Base-by-base conservation (phyloP, 768 basidiomycete species). In the Scleroderma bovista region DNA sequence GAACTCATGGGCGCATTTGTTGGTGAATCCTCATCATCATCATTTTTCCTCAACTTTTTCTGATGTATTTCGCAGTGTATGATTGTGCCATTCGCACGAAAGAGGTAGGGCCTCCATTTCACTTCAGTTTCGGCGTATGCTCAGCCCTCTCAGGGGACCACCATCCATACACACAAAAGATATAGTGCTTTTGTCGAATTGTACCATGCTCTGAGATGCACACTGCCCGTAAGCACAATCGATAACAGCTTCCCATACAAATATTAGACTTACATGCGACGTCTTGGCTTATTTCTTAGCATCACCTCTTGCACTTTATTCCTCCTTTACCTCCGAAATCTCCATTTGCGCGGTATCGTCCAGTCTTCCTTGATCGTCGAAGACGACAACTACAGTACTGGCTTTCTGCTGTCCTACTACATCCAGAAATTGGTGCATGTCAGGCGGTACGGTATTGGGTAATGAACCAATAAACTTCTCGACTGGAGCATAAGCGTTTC, bases 11-110 rank as follows among this genome's bases (percentile, higher is more conserved):
- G 77, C 0, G 84, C 82, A 0, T 88, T 87, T 59, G 70, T 86
- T 46, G 83, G 83, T 84, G 48, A 47, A 76, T 64, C 8, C 19
- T 13, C 9, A 43, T 24, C 36, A 39, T 53, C 15, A 12, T 26
- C 12, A 6, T 16, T 16, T 6, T 20, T 17, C 24, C 16, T 17
- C 22, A n/a, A 49, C 26, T 29, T 29, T 29, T 29, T 4, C 26
- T 29, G n/a, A 36, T 24, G 23, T 15, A 37, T 19, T 43, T 24
- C 24, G 6, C 48, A 77, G 85, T 86, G 10, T 88, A 86, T 58
- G 84, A 87, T 53, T 84, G 82, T 57, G 80, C 75, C 8, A 81
- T 88, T 46, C 77, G 71, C 23, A 86, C 84, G 0, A 82, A 79
- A 63, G 83, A 84, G 70, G 73, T 71, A 26, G 1, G 65, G 22